Conservation (phyloP, 345 rosid species). For the Lumnitzera racemosa region DNA sequence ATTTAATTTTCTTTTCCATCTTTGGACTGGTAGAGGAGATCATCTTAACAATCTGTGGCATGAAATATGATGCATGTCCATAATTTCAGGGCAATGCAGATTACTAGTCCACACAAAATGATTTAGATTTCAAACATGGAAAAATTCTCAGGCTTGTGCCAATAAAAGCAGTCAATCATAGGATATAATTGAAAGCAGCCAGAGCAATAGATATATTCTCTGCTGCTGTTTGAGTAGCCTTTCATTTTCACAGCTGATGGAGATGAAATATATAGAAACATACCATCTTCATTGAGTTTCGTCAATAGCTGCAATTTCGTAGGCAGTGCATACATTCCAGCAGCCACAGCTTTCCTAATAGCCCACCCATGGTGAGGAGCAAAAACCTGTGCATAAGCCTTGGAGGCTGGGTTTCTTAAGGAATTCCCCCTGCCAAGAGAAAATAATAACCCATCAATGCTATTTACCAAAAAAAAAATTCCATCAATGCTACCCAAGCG, state of each 20-base stretch:
- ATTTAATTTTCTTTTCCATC: too few relatives aligned
- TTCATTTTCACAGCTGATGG: neutral
- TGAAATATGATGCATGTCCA: too few relatives aligned
- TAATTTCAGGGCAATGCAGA: too few relatives aligned
- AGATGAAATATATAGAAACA: conserved; percentile 15
- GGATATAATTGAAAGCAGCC: neutral
- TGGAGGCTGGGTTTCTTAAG: conserved; percentile 76
- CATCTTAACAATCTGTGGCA: too few relatives aligned
- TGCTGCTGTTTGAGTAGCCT: neutral
- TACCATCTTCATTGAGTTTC: conserved; percentile 85
- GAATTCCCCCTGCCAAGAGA: conserved; percentile 57
- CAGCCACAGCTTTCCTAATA: conserved; percentile 79
- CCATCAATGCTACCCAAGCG: too few relatives aligned
- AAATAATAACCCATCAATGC: neutral
- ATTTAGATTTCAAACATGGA: too few relatives aligned
- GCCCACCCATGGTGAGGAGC: conserved; percentile 98
- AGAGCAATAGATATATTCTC: neutral
- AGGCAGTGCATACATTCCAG: conserved; percentile 98
- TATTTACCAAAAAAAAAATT: neutral
- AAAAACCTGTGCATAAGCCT: conserved; percentile 85
- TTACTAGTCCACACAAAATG: too few relatives aligned
- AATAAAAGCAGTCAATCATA: too few relatives aligned
- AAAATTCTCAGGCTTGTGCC: too few relatives aligned
- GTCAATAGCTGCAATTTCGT: conserved; percentile 61
- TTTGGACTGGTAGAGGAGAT: too few relatives aligned